Conservation (phyloP, 345 rosid species). For the Psidium guajava region DNA sequence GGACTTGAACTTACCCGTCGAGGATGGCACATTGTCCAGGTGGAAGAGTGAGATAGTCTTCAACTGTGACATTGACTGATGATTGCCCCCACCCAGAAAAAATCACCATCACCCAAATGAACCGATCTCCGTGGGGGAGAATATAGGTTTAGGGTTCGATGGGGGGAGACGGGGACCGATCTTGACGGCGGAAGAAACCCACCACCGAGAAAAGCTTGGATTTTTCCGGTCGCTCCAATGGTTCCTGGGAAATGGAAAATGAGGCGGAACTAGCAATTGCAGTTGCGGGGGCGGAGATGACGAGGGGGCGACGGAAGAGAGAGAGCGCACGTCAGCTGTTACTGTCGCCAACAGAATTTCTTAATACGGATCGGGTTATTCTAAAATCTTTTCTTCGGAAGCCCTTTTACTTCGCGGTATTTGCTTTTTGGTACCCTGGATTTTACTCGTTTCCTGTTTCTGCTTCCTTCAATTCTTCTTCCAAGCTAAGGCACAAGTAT, state of each 20-base stretch:
- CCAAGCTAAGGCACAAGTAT: not conserved
- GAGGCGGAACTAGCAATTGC: not conserved
- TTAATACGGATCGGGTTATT: not conserved
- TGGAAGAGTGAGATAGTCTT: constrained; percentile 9
- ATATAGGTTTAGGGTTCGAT: not conserved
- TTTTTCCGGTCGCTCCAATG: not conserved
- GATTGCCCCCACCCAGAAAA: not conserved
- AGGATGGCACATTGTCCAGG: constrained; percentile 25
- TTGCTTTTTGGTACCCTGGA: not conserved
- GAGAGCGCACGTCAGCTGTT: constrained; percentile 8
- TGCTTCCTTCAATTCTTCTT: not conserved
- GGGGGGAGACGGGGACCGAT: not conserved
- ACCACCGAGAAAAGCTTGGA: not conserved
- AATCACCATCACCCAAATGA: not conserved
- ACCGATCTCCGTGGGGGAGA: not conserved
- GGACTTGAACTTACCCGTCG: constrained; percentile 38
- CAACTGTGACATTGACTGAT: not conserved
- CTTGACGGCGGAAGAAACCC: not conserved
- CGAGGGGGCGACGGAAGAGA: not conserved
- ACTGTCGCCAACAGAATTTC: not conserved
- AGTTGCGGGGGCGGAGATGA: not conserved
- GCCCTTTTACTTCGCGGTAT: not conserved
- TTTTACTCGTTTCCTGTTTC: not conserved
- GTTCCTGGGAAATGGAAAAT: not conserved
- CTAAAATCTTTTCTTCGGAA: not conserved